Base-by-base conservation (phyloP, 305 asterid genomes). In the Euphrasia arctica region DNA sequence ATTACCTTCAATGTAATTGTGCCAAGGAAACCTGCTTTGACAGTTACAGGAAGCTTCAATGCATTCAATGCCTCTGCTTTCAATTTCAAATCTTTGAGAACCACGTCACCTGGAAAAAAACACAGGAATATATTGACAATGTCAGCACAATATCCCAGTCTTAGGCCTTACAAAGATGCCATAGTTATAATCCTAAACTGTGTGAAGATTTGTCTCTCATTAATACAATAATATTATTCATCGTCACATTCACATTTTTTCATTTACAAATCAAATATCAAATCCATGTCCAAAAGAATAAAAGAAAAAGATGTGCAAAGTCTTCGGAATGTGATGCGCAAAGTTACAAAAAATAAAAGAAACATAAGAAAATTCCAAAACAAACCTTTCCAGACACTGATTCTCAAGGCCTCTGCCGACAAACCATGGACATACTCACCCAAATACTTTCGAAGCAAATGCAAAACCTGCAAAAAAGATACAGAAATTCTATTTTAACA, bases 361-460 rank as follows among this genome's bases (percentile, higher is more conserved):
- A 61, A 14, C 62, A 43, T 62, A 22, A 54, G 2, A 51, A n/a
- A 58, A 62, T 34, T n/a, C 41, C 55, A 27, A 54, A 55, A 48
- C 73, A 18, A 62, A 90, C 99, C 99, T 88, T 93, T 78, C 99
- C 97, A 93, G 52, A 93, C 99, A 54, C 99, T 93, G 68, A 93
- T 93, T 68, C 95, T 82, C 84, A 93, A 75, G 73, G 97, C 95
- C 82, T 90, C 97, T n/a, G 97, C 80, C 9, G 99, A 93, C 72
- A 90, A 80, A 69, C 99, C 99, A 75, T 93, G 97, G 77, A 93
- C 99, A 74, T 93, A 93, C 81, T 93, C 97, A 39, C 99, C 99
- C 92, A 93, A 78, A 76, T 93, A 93, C 67, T 81, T 88, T 60
- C 96, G 95, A 80, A 93, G 99, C 88, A 93, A 84, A 83, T 93